phyloP scores from a whole-genome alignment of 164 flowering plant species.

The Stephania cephalantha region DNA sequence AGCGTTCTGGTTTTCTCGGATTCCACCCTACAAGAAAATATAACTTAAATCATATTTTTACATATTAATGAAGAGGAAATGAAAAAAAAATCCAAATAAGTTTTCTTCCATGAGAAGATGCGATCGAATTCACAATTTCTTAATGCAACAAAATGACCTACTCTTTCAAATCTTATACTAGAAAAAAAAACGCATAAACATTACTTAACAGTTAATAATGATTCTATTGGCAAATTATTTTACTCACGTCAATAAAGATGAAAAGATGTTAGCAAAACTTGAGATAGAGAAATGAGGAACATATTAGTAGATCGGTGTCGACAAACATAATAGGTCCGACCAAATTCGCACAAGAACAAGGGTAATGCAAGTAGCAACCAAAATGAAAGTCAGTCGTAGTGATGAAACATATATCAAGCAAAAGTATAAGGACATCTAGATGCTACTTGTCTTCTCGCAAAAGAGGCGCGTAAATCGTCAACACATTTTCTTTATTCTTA shows the following conservation, averaged over 20 bases:
- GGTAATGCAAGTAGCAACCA: background rate
- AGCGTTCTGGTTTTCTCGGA: conserved; percentile 97
- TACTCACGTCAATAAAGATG: background rate
- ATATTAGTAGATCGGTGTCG: background rate
- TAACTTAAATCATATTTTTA: conserved; percentile 30
- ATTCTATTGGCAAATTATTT: no score
- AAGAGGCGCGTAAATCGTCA: no score
- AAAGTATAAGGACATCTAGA: no score
- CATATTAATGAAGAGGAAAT: conserved; percentile 5
- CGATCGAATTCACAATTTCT: background rate
- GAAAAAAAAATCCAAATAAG: background rate
- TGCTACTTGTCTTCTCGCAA: no score
- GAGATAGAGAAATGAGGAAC: background rate
- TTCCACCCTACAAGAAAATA: conserved; percentile 76
- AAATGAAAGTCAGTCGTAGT: no score
- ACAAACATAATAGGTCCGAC: background rate
- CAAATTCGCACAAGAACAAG: background rate
- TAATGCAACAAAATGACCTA: no score
- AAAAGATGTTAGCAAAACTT: background rate
- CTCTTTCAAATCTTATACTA: background rate
- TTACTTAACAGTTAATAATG: no score
- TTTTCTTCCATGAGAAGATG: background rate
- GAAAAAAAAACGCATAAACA: background rate
- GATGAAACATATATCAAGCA: no score
- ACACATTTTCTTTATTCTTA: no score